Conservation (phyloP, 805 yeast genomes). For the Yarrowia sp. region DNA sequence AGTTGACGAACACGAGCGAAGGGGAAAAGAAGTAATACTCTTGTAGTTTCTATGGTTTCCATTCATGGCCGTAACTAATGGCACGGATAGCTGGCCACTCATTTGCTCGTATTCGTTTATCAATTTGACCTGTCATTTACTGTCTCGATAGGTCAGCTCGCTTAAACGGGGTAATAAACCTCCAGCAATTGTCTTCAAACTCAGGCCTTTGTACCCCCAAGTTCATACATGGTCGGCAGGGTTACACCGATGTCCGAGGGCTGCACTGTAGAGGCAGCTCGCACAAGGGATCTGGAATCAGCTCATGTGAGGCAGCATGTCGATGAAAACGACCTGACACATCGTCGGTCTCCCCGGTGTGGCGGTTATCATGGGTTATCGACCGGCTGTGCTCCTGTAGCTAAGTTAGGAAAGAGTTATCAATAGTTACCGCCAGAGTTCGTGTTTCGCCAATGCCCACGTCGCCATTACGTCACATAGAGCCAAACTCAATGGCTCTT, state of each 20-base stretch:
- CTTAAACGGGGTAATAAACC: not conserved
- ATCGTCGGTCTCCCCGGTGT: too few relatives aligned
- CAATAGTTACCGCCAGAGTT: too few relatives aligned
- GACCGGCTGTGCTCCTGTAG: too few relatives aligned
- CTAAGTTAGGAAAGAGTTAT: too few relatives aligned
- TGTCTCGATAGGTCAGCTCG: not conserved
- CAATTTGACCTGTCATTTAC: too few relatives aligned
- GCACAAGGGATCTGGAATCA: not conserved
- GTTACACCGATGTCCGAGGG: slow-evolving; percentile 13
- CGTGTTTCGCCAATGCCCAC: not conserved
- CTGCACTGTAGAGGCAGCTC: slow-evolving; percentile 9
- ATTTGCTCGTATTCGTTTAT: too few relatives aligned
- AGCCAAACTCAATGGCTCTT: slow-evolving; percentile 7
- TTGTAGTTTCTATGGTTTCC: too few relatives aligned
- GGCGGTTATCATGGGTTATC: too few relatives aligned
- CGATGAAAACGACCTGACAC: too few relatives aligned
- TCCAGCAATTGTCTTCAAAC: slow-evolving; percentile 22
- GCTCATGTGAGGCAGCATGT: not conserved
- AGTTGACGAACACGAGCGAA: slow-evolving; percentile 1
- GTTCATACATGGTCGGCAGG: not conserved
- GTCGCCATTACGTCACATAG: slow-evolving; percentile 10
- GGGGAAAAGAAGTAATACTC: too few relatives aligned
- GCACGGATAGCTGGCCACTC: too few relatives aligned
- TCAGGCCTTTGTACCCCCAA: slow-evolving; percentile 1
- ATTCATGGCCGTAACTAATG: too few relatives aligned